Percentiles rank a stretch among this genome's conserved stretches.
Evolutionary conservation across 495 filamentous ascomycete genomes (phyloP).

Genomic region (Tuber magnatum): DNA sequence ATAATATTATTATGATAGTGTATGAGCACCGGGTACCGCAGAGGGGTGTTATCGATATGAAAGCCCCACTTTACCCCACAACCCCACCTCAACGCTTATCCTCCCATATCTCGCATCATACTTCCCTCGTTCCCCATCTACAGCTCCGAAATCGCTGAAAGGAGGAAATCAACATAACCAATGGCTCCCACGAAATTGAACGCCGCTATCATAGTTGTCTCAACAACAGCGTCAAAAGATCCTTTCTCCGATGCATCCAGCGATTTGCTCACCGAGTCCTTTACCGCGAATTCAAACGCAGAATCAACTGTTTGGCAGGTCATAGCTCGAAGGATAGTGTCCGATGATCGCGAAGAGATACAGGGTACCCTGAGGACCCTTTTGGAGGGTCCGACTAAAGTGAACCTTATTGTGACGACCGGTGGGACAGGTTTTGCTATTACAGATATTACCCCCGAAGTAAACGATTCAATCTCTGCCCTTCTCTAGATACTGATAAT

Average conservation of each 20-base stretch:
- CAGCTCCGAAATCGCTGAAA: neutral
- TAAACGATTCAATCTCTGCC: conserved; percentile 41
- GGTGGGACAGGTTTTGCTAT: conserved; percentile 91
- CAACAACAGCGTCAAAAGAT: conserved; percentile 82
- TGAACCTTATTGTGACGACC: conserved; percentile 77
- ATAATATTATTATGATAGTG: too few species aligned
- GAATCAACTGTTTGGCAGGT: conserved; percentile 56
- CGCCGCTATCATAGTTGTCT: conserved; percentile 78
- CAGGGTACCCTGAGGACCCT: conserved; percentile 62
- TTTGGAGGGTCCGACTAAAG: conserved; percentile 55
- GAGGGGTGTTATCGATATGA: conserved; percentile 15
- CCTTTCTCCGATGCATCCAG: conserved; percentile 69
- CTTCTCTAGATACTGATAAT: conserved; percentile 6
- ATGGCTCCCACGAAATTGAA: conserved; percentile 43
- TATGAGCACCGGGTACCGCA: neutral
- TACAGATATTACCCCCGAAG: conserved; percentile 85
- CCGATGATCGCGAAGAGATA: conserved; percentile 67
- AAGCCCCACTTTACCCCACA: neutral
- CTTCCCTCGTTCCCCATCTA: neutral
- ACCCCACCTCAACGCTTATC: neutral
- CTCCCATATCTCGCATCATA: neutral
- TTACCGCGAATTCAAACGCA: conserved; percentile 54
- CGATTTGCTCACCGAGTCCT: conserved; percentile 57
- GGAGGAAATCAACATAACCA: neutral
- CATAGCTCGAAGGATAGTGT: conserved; percentile 64